A percentile compares a stretch with the other conserved stretches of the same genome.
Conservation (phyloP, 768 basidiomycete species). For the Pisolithus sp. region DNA sequence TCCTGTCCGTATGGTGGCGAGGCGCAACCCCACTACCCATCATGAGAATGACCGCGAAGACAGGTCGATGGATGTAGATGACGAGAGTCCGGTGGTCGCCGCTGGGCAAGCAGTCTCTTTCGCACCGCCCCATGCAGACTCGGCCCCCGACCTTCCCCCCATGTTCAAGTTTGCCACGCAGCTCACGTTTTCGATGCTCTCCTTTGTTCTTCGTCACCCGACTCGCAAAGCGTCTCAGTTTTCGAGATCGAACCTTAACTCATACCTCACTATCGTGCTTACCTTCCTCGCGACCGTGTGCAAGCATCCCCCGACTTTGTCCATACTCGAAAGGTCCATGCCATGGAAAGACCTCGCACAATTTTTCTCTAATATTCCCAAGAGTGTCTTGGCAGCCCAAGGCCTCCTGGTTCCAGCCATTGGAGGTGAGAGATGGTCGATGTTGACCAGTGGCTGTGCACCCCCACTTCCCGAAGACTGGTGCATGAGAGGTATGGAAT, state of each 20-base stretch:
- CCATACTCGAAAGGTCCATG: conserved; percentile 65
- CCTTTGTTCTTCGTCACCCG: conserved; percentile 60
- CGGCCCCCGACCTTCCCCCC: conserved; percentile 45
- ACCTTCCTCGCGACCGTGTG: conserved; percentile 82
- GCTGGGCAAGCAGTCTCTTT: conserved; percentile 18
- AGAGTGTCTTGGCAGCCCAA: conserved; percentile 43
- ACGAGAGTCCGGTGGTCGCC: conserved; percentile 29
- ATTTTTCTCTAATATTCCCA: conserved; percentile 59
- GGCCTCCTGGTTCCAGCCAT: conserved; percentile 30
- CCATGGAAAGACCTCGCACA: conserved; percentile 76
- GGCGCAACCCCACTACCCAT: conserved; percentile 31
- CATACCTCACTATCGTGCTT: conserved; percentile 79
- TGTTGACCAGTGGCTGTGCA: conserved; percentile 63
- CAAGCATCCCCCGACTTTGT: conserved; percentile 55
- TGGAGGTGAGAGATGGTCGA: conserved; percentile 46
- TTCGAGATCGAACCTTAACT: conserved; percentile 58
- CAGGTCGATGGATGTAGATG: conserved; percentile 62
- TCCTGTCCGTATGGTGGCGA: conserved; percentile 46
- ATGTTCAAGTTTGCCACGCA: conserved; percentile 71
- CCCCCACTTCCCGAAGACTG: conserved; percentile 89
- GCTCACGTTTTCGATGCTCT: conserved; percentile 73
- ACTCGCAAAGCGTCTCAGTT: conserved; percentile 54
- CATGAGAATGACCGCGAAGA: conserved; percentile 37
- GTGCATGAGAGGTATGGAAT: conserved; percentile 94
- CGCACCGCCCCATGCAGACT: conserved; percentile 26